Conservation (phyloP, 2,329 filamentous ascomycete genomes). For the Geosmithia putterillii region DNA sequence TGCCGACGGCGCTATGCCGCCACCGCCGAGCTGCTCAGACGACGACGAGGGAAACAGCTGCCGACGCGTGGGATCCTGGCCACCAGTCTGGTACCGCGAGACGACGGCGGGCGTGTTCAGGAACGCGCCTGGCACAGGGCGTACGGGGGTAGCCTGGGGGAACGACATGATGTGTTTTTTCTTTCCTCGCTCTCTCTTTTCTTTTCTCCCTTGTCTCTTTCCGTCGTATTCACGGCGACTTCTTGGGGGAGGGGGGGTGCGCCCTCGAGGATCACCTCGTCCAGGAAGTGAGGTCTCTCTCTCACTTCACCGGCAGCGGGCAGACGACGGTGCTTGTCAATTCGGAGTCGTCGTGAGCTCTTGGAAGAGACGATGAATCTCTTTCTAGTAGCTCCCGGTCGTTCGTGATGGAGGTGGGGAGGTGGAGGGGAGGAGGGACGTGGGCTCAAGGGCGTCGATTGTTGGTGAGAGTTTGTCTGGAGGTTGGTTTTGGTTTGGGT, state of each 20-base stretch:
- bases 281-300: no score
- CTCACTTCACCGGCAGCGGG: no score
- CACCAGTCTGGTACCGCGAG: conserved; percentile 28
- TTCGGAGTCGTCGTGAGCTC: neutral
- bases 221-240: no score
- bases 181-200: neutral
- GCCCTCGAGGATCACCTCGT: no score
- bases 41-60: conserved; percentile 29
- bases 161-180: conserved; percentile 37
- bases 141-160: conserved; percentile 50
- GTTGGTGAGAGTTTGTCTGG: neutral
- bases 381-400: neutral
- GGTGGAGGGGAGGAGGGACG: neutral
- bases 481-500: neutral
- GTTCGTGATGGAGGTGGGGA: neutral
- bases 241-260: no score
- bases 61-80: conserved; percentile 34
- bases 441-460: neutral
- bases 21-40: conserved; percentile 9
- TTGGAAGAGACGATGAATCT: neutral
- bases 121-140: conserved; percentile 64
- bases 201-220: no score
- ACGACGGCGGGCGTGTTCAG: conserved; percentile 58
- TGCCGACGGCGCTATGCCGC: neutral
- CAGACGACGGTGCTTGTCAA: neutral